Evolutionary conservation across 371 early-diverging fungal species (phyloP), one percentile per base, ranked within the genome.

Genomic region (Syncephalastrum sp.): DNA sequence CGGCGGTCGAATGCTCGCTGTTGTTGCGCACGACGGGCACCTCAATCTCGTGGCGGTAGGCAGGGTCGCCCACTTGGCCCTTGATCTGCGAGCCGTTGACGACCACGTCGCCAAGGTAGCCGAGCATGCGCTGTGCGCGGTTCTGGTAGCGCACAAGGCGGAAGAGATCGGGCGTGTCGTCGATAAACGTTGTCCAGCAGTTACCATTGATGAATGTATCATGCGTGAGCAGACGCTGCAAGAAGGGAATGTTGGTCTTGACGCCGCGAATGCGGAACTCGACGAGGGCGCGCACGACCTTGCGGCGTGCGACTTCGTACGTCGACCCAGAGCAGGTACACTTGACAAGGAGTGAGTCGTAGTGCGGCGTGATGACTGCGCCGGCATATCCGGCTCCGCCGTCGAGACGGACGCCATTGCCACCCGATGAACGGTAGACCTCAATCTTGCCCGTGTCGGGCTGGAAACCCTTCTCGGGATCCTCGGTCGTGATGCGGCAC

Each of bases 131-230:
- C 59, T 93, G 91, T 21, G 94, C 94, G 65, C 94, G 89, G 76
- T 92, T 92, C 57, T 86, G 85, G 70, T 77, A 84, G 59, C 76
- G 81, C 54, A 86, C 86, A 3, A 86, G 72, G 33, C 87, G 73
- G 78, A 94, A 91, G 41, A 95, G 82, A 69, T 90, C 88, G 4
- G 94, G 95, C 0, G 95, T 90, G 64, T 96, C 97, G 64, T 97
- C 97, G 65, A 97, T 95, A 56, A 95, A 95, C 10, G 97, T 97
- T 16, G 97, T 97, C 96, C 96, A 97, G 61, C 92, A 83, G 61
- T 84, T 81, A 42, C 89, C 92, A 49, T 74, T 73, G 43, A 86
- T 84, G 57, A 93, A 92, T 3, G 85, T 86, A 12, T 83, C 84
- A 72, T 93, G 88, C 3, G 87, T 88, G 43, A 97, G 74, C 50